Conservation (phyloP, 495 filamentous ascomycete genomes). For the Parachaetomium inaequale region DNA sequence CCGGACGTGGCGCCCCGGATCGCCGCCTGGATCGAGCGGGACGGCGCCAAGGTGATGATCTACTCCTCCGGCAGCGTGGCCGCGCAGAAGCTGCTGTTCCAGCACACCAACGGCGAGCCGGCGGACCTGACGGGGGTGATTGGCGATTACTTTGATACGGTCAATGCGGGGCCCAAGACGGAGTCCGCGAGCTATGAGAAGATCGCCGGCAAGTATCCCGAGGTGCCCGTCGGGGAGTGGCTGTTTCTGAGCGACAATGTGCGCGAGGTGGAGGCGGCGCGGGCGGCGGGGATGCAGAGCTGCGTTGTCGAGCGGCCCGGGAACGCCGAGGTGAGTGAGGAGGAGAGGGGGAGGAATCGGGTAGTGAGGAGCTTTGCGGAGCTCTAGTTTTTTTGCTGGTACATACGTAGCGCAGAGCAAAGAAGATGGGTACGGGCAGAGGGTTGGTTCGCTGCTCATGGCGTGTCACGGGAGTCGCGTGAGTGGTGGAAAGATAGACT, state of each 20-base stretch:
- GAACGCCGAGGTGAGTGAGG: conserved; percentile 52
- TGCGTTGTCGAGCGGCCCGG: conserved; percentile 60
- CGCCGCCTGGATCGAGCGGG: conserved; percentile 41
- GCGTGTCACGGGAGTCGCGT: not conserved
- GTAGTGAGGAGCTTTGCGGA: conserved; percentile 48
- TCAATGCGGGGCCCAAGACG: conserved; percentile 67
- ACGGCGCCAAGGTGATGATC: conserved; percentile 50
- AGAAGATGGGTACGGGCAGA: not conserved
- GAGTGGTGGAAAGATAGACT: not conserved
- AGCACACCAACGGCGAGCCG: conserved; percentile 54
- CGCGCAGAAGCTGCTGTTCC: conserved; percentile 69
- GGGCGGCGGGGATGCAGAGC: conserved; percentile 58
- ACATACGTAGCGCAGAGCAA: not conserved
- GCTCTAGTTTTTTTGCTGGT: conserved; percentile 19
- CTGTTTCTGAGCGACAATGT: conserved; percentile 70
- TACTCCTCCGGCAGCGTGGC: conserved; percentile 69
- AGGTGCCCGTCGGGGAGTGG: conserved; percentile 42
- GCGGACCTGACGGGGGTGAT: conserved; percentile 56
- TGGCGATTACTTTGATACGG: conserved; percentile 64
- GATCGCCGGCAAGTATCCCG: conserved; percentile 49
- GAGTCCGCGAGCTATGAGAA: conserved; percentile 57
- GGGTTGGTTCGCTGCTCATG: not conserved
- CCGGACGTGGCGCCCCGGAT: conserved; percentile 59
- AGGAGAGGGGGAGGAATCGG: conserved; percentile 40
- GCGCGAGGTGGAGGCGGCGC: conserved; percentile 64